phyloP scores from a whole-genome alignment of 768 basidiomycete genomes.

The Hortiboletus campestris region DNA sequence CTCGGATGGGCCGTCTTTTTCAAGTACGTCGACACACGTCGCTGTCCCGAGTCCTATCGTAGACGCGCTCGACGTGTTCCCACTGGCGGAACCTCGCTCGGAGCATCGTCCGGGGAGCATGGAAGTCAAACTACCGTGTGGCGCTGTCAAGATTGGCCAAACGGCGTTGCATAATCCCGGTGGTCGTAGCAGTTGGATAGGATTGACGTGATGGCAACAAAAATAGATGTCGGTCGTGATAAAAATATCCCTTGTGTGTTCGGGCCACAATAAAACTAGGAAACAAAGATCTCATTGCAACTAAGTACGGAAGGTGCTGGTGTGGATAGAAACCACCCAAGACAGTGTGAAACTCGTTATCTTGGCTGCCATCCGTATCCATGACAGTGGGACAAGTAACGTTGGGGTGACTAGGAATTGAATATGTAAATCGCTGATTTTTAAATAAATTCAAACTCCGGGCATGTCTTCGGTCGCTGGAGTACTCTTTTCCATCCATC shows the following conservation, averaged over 20 bases:
- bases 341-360: not conserved
- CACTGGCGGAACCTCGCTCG: constrained; percentile 9
- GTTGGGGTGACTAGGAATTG: too few species aligned
- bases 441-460: constrained; percentile 31
- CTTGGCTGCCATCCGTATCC: not conserved
- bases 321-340: too few species aligned
- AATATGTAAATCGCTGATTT: constrained; percentile 1
- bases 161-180: constrained; percentile 89
- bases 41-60: constrained; percentile 66
- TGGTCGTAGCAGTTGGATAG: constrained; percentile 93
- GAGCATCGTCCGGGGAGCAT: constrained; percentile 10
- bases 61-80: constrained; percentile 56
- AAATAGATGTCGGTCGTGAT: not conserved
- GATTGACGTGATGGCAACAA: constrained; percentile 39
- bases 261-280: too few species aligned
- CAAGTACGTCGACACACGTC: constrained; percentile 28
- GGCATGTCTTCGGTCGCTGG: constrained; percentile 4
- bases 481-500: not conserved
- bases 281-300: too few species aligned
- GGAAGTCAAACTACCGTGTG: constrained; percentile 30
- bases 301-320: too few species aligned
- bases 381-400: too few species aligned
- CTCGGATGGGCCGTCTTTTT: constrained; percentile 22
- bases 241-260: not conserved
- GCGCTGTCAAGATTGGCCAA: constrained; percentile 88